These are phyloP conservation scores for Chlamydomonas eustigma DNA, from an alignment of 139 green algal species.

Conservation along the genomic window DNA sequence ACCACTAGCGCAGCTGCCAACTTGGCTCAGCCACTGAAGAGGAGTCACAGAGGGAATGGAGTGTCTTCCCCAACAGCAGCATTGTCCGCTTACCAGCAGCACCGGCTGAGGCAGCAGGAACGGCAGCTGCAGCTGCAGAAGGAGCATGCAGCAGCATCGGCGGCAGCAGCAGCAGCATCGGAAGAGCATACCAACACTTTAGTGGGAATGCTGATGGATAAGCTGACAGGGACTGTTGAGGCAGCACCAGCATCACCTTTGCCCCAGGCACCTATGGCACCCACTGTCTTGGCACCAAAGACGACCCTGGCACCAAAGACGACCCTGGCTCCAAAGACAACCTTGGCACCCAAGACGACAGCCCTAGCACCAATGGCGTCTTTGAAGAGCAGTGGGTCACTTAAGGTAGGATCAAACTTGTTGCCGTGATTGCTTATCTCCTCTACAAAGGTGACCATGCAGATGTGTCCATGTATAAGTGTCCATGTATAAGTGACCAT, in stretches of 20 bases:
- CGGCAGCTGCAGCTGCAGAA: constrained; percentile 1
- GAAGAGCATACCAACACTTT: background rate
- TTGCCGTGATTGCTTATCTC: background rate
- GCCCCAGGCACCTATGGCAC: no score
- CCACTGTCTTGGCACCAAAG: no score
- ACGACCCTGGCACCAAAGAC: no score
- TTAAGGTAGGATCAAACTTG: background rate
- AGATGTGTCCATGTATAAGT: no score
- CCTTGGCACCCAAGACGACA: background rate
- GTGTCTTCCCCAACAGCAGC: background rate
- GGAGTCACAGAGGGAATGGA: background rate
- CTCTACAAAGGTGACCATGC: no score
- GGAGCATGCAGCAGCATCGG: background rate
- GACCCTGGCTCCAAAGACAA: no score
- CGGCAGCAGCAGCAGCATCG: background rate
- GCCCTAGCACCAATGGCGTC: background rate
- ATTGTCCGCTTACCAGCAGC: background rate
- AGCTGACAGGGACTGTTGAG: background rate
- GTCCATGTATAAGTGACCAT: no score
- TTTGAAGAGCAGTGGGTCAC: background rate
- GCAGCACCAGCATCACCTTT: no score
- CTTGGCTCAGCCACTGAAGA: background rate
- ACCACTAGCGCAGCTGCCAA: background rate
- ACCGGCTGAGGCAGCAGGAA: background rate
- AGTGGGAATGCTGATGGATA: constrained; percentile 3